phyloP scores from a whole-genome alignment of 805 yeast species.

The Saccharomycopsis vini region DNA sequence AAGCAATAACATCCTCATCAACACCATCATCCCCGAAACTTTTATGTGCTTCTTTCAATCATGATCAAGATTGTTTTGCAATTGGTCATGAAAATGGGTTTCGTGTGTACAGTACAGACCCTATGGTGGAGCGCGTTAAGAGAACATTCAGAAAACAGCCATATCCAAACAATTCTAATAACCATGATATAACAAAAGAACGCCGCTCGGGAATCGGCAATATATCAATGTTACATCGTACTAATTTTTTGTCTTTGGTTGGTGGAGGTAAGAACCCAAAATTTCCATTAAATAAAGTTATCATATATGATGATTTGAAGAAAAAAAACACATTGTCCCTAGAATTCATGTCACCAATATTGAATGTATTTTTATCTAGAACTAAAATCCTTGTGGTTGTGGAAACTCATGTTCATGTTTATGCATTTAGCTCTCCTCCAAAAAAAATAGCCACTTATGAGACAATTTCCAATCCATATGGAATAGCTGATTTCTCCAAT shows the following conservation, averaged over 20 bases:
- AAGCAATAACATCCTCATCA: too few species aligned
- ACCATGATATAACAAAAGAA: conserved; percentile 31
- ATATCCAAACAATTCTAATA: background rate
- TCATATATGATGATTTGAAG: conserved; percentile 89
- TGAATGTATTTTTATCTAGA: conserved; percentile 67
- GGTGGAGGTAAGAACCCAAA: conserved; percentile 84
- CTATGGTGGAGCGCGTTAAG: conserved; percentile 66
- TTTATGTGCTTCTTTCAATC: conserved; percentile 66
- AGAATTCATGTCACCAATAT: conserved; percentile 69
- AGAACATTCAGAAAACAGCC: conserved; percentile 35
- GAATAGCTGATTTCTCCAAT: conserved; percentile 48
- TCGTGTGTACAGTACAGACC: conserved; percentile 78
- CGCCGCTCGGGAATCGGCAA: conserved; percentile 60
- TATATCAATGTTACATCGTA: conserved; percentile 76
- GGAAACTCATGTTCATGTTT: conserved; percentile 57
- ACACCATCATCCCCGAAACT: too few species aligned
- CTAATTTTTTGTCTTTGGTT: conserved; percentile 81
- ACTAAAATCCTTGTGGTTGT: conserved; percentile 68
- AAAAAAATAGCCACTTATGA: conserved; percentile 53
- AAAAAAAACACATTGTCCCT: conserved; percentile 61
- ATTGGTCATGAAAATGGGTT: conserved; percentile 76
- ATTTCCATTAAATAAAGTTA: conserved; percentile 68
- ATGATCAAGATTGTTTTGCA: conserved; percentile 86
- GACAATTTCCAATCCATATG: conserved; percentile 53
- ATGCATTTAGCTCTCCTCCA: conserved; percentile 78